Percentiles rank a stretch among this genome's conserved stretches.
phyloP scores from a whole-genome alignment of 2,329 filamentous ascomycete genomes.

The Aquanectria penicillioides region DNA sequence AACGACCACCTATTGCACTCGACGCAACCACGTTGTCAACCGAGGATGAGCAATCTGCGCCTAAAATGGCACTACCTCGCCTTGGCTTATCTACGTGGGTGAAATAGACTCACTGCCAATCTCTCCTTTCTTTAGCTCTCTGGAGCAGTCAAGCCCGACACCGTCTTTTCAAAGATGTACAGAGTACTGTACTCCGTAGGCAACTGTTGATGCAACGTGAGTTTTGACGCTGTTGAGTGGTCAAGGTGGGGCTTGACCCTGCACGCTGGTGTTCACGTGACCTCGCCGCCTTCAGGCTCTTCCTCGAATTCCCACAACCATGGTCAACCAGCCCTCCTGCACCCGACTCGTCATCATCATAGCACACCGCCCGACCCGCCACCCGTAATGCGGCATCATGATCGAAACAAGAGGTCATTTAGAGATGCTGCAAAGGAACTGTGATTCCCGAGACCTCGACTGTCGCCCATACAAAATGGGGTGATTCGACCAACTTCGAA shows the following conservation, averaged over 20 bases:
- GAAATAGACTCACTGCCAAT: no score
- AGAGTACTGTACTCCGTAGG: no score
- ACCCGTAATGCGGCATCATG: slow-evolving; percentile 17
- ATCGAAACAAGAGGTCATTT: not conserved
- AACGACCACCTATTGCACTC: not conserved
- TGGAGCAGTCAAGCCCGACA: slow-evolving; percentile 14
- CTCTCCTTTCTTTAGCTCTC: no score
- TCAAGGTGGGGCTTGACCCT: no score
- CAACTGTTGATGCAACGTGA: no score
- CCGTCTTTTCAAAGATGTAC: no score
- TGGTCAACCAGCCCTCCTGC: slow-evolving; percentile 34
- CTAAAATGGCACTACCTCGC: no score
- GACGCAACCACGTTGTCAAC: no score
- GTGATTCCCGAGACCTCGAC: slow-evolving; percentile 1
- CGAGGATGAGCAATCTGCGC: no score
- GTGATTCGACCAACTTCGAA: slow-evolving; percentile 13
- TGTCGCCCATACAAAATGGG: slow-evolving; percentile 5
- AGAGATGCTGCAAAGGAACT: slow-evolving; percentile 9
- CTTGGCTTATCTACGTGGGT: no score
- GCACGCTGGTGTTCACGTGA: slow-evolving; percentile 31
- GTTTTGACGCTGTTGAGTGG: no score
- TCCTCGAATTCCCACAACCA: slow-evolving; percentile 36
- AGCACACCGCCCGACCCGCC: slow-evolving; percentile 25
- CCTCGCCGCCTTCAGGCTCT: slow-evolving; percentile 21
- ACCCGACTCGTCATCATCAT: slow-evolving; percentile 31